A percentile compares a stretch with the other conserved stretches of the same genome.
Evolutionary conservation across 345 rosid species (phyloP).

Genomic region (Aquilaria malaccensis): DNA sequence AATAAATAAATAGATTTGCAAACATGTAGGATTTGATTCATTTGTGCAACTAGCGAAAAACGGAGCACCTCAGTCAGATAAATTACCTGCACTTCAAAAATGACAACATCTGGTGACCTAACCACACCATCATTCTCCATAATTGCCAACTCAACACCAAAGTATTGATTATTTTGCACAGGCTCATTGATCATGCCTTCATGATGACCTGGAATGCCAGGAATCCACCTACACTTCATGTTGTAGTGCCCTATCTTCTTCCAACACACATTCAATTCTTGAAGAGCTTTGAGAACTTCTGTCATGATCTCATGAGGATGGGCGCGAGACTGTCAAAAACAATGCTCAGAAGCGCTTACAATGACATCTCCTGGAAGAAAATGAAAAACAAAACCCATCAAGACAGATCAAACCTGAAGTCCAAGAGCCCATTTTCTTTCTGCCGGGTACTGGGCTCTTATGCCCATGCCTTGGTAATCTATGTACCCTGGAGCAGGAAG

Average conservation of each 20-base stretch:
- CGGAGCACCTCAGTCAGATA: neutral
- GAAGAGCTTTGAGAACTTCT: conserved; percentile 77
- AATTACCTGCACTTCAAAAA: conserved; percentile 90
- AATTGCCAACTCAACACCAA: conserved; percentile 64
- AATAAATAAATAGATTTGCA: neutral
- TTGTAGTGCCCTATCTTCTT: conserved; percentile 94
- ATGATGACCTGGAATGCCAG: conserved; percentile 41
- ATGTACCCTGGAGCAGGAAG: conserved; percentile 41
- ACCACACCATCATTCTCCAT: conserved; percentile 41
- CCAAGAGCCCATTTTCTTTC: conserved; percentile 96
- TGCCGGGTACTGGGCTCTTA: conserved; percentile 46
- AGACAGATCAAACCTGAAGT: conserved; percentile 56
- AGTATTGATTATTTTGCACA: conserved; percentile 40
- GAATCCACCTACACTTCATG: conserved; percentile 94
- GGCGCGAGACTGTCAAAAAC: conserved; percentile 59
- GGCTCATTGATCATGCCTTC: conserved; percentile 63
- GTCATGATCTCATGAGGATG: conserved; percentile 91
- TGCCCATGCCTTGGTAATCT: conserved; percentile 68
- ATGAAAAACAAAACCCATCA: no score
- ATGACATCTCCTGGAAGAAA: no score
- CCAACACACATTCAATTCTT: conserved; percentile 84
- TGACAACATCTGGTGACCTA: conserved; percentile 55
- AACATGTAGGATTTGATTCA: neutral
- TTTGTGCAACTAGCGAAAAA: conserved; percentile 7
- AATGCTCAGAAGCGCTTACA: neutral